Conservation (phyloP, 108 stramenopile genomes). For the Stephanodiscus minutulus region DNA sequence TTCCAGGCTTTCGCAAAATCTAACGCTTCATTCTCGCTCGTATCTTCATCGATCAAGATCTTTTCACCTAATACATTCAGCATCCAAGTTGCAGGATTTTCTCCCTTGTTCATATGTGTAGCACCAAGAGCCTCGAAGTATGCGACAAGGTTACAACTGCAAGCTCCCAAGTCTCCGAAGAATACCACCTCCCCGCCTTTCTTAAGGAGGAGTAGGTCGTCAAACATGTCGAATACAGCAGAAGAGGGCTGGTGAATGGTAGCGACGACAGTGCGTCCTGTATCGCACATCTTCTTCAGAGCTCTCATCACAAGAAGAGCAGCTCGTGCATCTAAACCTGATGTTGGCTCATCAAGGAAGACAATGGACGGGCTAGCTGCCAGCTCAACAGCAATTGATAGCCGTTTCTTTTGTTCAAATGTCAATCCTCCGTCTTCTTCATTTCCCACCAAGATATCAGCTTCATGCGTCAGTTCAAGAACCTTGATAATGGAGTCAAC, state of each 20-base stretch:
- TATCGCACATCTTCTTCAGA: slow-evolving; percentile 47
- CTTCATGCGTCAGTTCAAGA: slow-evolving; percentile 65
- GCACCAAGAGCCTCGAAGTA: slow-evolving; percentile 50
- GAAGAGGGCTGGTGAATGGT: slow-evolving; percentile 73
- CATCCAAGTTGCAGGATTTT: slow-evolving; percentile 89
- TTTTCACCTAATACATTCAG: slow-evolving; percentile 60
- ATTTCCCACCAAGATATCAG: slow-evolving; percentile 57
- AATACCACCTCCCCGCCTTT: slow-evolving; percentile 66
- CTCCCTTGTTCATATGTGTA: slow-evolving; percentile 44
- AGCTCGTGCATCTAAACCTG: slow-evolving; percentile 70
- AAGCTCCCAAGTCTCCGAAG: slow-evolving; percentile 59
- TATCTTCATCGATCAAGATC: slow-evolving; percentile 16
- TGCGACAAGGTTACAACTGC: slow-evolving; percentile 46
- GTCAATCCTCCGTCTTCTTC: slow-evolving; percentile 59
- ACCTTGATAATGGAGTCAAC: slow-evolving; percentile 58
- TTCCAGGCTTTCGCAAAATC: slow-evolving; percentile 32
- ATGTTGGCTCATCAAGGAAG: slow-evolving; percentile 62
- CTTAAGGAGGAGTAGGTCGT: slow-evolving; percentile 59
- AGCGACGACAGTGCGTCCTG: slow-evolving; percentile 63
- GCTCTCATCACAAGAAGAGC: slow-evolving; percentile 62
- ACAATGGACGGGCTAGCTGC: slow-evolving; percentile 73
- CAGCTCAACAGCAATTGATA: slow-evolving; percentile 77
- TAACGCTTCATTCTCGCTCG: slow-evolving; percentile 29
- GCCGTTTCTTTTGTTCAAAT: slow-evolving; percentile 78
- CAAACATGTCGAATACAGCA: slow-evolving; percentile 57